These are phyloP conservation scores for Rhodofomes roseus DNA, from an alignment of 1,284 basidiomycete species.

Conservation along the genomic window DNA sequence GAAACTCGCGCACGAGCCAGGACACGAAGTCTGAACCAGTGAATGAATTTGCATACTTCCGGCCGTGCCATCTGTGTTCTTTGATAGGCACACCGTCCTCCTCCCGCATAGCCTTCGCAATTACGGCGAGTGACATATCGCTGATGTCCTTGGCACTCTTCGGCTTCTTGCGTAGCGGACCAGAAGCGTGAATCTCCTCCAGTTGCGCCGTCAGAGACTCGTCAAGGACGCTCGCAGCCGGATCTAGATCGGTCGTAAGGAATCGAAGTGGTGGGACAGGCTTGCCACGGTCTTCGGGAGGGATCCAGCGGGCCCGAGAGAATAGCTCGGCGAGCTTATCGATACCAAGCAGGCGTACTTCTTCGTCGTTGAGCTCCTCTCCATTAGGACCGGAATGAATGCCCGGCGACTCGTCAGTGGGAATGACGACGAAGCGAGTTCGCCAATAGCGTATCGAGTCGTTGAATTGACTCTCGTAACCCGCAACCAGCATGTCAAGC, in stretches of 20 bases:
- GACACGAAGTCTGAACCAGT: conserved; percentile 83
- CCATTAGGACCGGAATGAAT: conserved; percentile 54
- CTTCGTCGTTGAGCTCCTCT: conserved; percentile 80
- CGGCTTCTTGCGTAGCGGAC: conserved; percentile 72
- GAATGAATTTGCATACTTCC: conserved; percentile 73
- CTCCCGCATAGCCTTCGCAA: conserved; percentile 79
- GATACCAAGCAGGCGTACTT: conserved; percentile 85
- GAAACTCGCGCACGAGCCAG: conserved; percentile 85
- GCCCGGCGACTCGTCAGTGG: conserved; percentile 67
- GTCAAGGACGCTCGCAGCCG: conserved; percentile 75
- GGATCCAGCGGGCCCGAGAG: conserved; percentile 74
- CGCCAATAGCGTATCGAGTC: conserved; percentile 90
- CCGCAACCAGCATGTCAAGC: conserved; percentile 81
- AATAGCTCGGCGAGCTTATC: conserved; percentile 91
- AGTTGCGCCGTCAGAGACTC: conserved; percentile 74
- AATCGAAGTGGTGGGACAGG: conserved; percentile 61
- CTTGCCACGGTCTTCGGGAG: conserved; percentile 52
- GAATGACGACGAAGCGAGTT: conserved; percentile 93
- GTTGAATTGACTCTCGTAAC: conserved; percentile 79
- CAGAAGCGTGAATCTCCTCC: conserved; percentile 73
- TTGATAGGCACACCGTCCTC: conserved; percentile 77
- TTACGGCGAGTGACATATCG: conserved; percentile 54
- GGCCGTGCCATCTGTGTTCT: conserved; percentile 71
- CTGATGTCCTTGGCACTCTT: conserved; percentile 69
- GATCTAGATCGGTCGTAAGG: conserved; percentile 79